Base-by-base conservation (phyloP, 2,329 filamentous ascomycete species). In the Pseudogymnoascus sp. region DNA sequence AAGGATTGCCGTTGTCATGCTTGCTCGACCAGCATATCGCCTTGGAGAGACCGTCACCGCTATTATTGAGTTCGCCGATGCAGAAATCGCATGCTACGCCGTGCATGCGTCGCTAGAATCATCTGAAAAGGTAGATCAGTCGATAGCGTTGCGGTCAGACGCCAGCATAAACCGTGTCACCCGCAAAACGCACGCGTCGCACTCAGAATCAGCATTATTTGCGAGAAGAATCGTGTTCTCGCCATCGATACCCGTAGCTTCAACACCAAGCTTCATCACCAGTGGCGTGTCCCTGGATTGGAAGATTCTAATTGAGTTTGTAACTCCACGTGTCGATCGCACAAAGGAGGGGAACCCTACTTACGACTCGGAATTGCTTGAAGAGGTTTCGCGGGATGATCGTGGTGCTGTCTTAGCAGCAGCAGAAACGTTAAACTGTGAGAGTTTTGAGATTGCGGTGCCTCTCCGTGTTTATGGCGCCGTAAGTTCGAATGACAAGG, bases 271-370 rank as follows among this genome's bases (percentile, higher is more conserved):
- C 66, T 96, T 99, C 68, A 83, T 96, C 55, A 99, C 95, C 0
- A 96, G 87, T 65, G 93, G 93, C 1, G 85, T 99, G 3, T 89
- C 85, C 66, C 79, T 97, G 25, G 89, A 91, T 67, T 99, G 95
- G 95, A 90, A 89, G 73, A 79, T 99, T 35, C 81, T 91, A 1
- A 86, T 99, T 63, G 93, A 97, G 75, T 99, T 99, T 75, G 92
- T 96, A 25, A 93, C 93, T 5, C 88, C 90, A 5, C 84, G 82
- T 16, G 72, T 82, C 40, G 66, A 69, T 23, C 33, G 58, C 33
- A 40, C 58, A 18, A 41, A 41, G 66, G 12, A 63, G 67, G 71
- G 66, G 23, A 65, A 67, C n/a, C 67, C 69, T 41, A 68, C 70
- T 8, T 73, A 75, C 33, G 70, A 73, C 38, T 74, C 73, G 1